Evolutionary conservation across 768 basidiomycete species (phyloP), one percentile per base, ranked within the genome.

Genomic region (Suillus variegatus): DNA sequence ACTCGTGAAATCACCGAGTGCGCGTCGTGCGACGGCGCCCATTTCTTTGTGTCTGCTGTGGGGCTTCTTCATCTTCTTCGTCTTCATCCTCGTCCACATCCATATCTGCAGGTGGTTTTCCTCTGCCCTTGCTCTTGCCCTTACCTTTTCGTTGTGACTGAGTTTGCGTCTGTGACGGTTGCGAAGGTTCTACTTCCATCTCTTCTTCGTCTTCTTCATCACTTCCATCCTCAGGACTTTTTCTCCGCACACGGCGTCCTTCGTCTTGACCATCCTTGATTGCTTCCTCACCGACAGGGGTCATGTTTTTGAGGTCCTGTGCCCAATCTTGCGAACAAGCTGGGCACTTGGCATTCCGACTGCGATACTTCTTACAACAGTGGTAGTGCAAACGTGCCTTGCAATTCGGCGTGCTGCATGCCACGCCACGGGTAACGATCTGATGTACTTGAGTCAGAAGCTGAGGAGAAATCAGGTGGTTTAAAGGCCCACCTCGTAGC

Each of bases 281-380:
- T 6, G 92, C 92, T 7, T 74, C 84, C 76, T 94, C 93, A 16
- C 93, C 93, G 16, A 94, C 77, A 6, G 84, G 82, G 3, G 74
- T 67, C 46, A 93, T 80, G 22, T 79, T 73, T n/a, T 77, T 80
- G 6, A 76, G 74, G n/a, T 84, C 80, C 28, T 74, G 72, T 5
- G 88, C 85, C 93, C 92, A 95, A 57, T 84, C 82, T 46, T 68
- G 74, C 4, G 67, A 73, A 76, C 90, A 94, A 8, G 81, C 69
- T 6, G 91, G 86, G 67, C 92, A 94, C 16, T 72, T 75, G 28
- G 68, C 68, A 46, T 78, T 76, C 38, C 78, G 77, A 46, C 16
- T 46, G 13, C 82, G 82, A 71, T 82, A 88, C 61, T 73, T 82
- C 43, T 72, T 76, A 74, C 87, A 89, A 68, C 92, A 93, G 64